phyloP scores from a whole-genome alignment of 768 basidiomycete species.

The Astraeus odoratus region DNA sequence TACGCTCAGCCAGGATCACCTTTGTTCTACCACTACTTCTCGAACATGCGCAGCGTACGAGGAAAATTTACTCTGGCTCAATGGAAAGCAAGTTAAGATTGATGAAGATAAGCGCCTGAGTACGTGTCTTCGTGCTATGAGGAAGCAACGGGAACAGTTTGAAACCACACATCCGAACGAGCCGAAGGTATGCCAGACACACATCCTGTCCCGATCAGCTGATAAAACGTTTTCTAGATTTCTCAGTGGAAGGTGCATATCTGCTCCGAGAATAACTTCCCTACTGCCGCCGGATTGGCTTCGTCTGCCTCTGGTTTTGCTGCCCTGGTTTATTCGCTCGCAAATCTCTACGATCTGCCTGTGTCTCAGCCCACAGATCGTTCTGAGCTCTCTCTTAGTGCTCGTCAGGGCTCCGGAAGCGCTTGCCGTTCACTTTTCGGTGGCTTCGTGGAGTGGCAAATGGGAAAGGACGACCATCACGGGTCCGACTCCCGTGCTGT shows the following conservation, averaged over 20 bases:
- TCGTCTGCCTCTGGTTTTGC: constrained; percentile 97
- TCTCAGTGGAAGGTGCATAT: constrained; percentile 78
- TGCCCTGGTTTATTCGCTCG: constrained; percentile 85
- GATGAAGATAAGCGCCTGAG: constrained; percentile 69
- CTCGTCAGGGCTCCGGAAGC: constrained; percentile 95
- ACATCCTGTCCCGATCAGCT: constrained; percentile 9
- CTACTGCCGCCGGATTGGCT: constrained; percentile 95
- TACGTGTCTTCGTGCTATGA: constrained; percentile 87
- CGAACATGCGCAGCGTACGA: constrained; percentile 71
- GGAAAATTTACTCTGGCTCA: constrained; percentile 86
- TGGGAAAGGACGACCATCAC: constrained; percentile 50
- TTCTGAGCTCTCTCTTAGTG: constrained; percentile 84
- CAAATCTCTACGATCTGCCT: constrained; percentile 79
- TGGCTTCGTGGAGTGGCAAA: constrained; percentile 93
- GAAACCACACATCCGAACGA: constrained; percentile 63
- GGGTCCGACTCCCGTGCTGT: constrained; percentile 87
- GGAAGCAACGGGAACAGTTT: constrained; percentile 60
- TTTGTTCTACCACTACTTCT: constrained; percentile 89
- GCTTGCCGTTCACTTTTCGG: constrained; percentile 97
- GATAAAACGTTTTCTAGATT: constrained; percentile 36
- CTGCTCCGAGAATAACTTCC: constrained; percentile 96
- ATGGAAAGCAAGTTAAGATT: constrained; percentile 88
- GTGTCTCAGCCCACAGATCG: constrained; percentile 37
- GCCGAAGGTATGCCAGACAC: constrained; percentile 49
- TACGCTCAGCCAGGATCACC: constrained; percentile 93